Base-by-base conservation (phyloP, 805 yeast genomes). In the Hanseniaspora singularis region DNA sequence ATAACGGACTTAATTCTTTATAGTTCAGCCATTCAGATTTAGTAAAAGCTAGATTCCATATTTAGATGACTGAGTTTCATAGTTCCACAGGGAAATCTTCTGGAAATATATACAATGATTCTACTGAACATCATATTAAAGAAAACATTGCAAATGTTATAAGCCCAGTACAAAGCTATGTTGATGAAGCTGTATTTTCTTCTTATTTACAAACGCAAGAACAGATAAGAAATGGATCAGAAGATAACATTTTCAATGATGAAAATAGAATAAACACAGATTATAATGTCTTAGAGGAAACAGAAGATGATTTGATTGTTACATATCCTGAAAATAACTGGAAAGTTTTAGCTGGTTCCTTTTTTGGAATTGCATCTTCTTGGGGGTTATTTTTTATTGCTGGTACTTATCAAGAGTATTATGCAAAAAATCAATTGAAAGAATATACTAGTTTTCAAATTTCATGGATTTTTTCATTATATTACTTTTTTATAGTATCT, bases 331-430 rank as follows among this genome's bases (percentile, higher is more conserved):
- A 46, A 36, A 40, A 46, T 11, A 40, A 34, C 16, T 40, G 33
- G 26, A n/a, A 3, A 28, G 20, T 40, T 3, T 28, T 46, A n/a
- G 19, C 33, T 8, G 46, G 50, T 1, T 28, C 41, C 4, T 74
- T 76, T 54, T 59, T 75, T 30, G 83, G 84, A 3, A 62, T 76
- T 51, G 57, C 74, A 6, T 71, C 73, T 36, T 67, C 74, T 3
- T 74, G 80, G 56, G 94, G 94, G 1, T 52, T 81, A 24, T 67
- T 78, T 61, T 81, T 81, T 56, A 63, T 82, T 0, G 68, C 73
- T 11, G 86, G 87, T 46, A 80, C 78, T 0, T 67, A 81, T 33
- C 83, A 81, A 59, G 74, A 83, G 0, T 79, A 76, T 57, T 69
- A 81, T 1, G 62, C 74, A 3, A 59, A 61, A 15, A 71, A 79